These are phyloP conservation scores for Quercus rubra DNA, from an alignment of 306 rosid genomes.

Conservation along the genomic window DNA sequence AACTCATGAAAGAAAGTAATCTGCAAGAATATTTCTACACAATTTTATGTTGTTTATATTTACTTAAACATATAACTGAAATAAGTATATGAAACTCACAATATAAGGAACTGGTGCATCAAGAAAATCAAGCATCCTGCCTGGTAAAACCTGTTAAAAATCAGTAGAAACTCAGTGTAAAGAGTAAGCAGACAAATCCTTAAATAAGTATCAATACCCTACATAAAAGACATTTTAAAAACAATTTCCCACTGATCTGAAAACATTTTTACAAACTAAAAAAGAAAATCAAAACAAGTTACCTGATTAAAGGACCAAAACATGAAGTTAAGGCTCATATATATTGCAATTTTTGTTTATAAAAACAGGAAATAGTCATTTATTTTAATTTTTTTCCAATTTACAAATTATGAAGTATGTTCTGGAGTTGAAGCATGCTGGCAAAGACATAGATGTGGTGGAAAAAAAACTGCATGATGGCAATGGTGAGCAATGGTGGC, in stretches of 20 bases:
- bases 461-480: not conserved
- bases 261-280: not conserved
- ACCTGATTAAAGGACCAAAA: not conserved
- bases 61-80: not conserved
- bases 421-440: not conserved
- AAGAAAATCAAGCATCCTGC: slow-evolving; percentile 78
- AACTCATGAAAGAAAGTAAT: not conserved
- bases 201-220: not conserved
- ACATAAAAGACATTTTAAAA: not conserved
- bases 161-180: slow-evolving; percentile 26
- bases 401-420: not conserved
- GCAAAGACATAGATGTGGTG: not conserved
- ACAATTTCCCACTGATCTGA: not conserved
- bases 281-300: not conserved
- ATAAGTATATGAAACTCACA: slow-evolving; percentile 48
- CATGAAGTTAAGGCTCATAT: not conserved
- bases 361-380: not conserved
- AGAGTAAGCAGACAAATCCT: not conserved
- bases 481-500: not conserved
- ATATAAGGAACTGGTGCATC: slow-evolving; percentile 98
- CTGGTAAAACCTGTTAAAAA: slow-evolving; percentile 74
- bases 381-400: not conserved
- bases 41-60: not conserved
- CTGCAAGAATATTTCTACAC: not conserved
- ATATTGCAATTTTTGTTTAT: not conserved